Base-by-base conservation (phyloP, 768 basidiomycete genomes). In the Tremella fuciformis region DNA sequence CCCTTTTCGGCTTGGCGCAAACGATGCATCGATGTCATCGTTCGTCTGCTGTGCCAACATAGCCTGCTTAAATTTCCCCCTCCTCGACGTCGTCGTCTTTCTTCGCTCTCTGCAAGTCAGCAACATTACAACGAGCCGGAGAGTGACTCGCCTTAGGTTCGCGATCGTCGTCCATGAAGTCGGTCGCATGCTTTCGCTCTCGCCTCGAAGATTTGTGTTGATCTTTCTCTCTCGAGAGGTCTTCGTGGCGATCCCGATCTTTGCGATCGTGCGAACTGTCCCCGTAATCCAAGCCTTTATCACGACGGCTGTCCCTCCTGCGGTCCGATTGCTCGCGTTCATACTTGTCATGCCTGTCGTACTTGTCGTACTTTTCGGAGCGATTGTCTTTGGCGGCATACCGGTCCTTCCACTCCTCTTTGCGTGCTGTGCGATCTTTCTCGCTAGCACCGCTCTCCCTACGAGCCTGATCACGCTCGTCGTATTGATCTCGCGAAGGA, bases 151-250 rank as follows among this genome's bases (percentile, higher is more conserved):
- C 68, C 63, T 73, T 73, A 3, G 9, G 44, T 21, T 59, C 58
- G 40, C 56, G 50, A 55, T 65, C 64, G 13, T 39, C 19, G 11
- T 63, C 65, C 34, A 48, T 53, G 19, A 49, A 47, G 39, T 54
- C 9, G 57, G 55, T 53, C 50, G 48, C 63, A 34, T 60, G 24
- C 55, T 52, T 15, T 42, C 55, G 16, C 55, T 66, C 57, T 57
- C 62, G 19, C 81, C 82, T 34, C 29, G 29, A 34, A 4, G 29
- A 34, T 13, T 74, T 63, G 25, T 79, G 78, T 19, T 75, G 75
- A 54, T 80, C 79, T 60, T 77, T 76, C 49, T 76, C 76, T 13
- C 79, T 75, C 0, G 81, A 80, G 39, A 55, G 41, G 21, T 26
- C 13, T 21, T 59, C 44, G 4, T 55, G 58, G 34, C 73, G 60